Evolutionary conservation across 2,329 filamentous ascomycete species (phyloP), one percentile per base, ranked within the genome.

Genomic region (Penicillium sp.): DNA sequence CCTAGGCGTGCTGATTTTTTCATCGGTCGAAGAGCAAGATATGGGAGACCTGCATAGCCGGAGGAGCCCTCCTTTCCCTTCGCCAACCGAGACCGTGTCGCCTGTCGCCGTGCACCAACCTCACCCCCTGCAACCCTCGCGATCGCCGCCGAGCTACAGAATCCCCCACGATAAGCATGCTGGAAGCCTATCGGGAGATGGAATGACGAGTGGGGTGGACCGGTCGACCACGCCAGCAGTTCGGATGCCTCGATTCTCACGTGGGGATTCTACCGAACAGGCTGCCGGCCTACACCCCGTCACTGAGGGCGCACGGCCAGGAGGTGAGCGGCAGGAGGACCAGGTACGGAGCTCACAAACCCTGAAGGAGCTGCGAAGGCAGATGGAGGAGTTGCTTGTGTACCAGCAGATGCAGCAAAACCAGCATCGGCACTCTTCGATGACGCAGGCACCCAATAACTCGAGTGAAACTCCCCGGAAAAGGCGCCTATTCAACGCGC

Each of bases 301-400:
- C 10, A 47, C 49, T 13, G 60, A 66, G 45, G 57, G 57, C 45
- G 41, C 56, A 27, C 61, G 62, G 54, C 45, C 53, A 12, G 56
- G 50, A 24, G 56, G 52, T 44, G 58, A 59, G 31, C 47, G 31
- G 15, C 57, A 63, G 37, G 61, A 66, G 45, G 66, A 67, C 38
- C 61, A 66, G 44, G 66, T 57, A 46, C 65, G 56, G 44, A 68
- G 62, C 48, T 62, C 66, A 47, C 67, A 69, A 43, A 72, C 69
- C 15, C 58, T 74, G 8, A 69, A 71, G 32, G 69, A 72, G 49
- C 48, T 74, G 39, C 68, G 68, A 47, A 66, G 66, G 53, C 66
- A 69, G 59, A 73, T 74, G 70, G 70, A 73, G 51, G 70, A 72
- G 47, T 58, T 70, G 35, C 61, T 73, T 27, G 63, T 66, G 29